phyloP scores from a whole-genome alignment of 768 basidiomycete species.

The Sarcodon sp. region DNA sequence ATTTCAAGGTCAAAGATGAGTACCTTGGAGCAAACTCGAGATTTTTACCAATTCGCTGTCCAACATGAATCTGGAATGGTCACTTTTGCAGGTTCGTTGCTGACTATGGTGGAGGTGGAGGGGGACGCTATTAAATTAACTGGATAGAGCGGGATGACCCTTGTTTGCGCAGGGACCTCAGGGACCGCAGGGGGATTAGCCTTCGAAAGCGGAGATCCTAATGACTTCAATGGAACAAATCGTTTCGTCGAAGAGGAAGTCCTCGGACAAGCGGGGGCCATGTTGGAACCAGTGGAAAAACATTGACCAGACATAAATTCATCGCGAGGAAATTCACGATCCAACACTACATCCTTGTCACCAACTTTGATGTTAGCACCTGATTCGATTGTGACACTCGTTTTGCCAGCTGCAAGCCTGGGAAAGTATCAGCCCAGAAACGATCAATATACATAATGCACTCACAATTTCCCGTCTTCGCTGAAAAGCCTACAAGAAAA shows the following conservation, averaged over 20 bases:
- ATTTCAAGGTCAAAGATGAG: conserved; percentile 1
- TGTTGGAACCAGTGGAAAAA: conserved; percentile 14
- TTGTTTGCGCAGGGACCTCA: not conserved
- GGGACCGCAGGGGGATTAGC: not conserved
- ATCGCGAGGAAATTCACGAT: conserved; percentile 35
- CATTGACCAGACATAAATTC: conserved; percentile 57
- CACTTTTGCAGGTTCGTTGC: conserved; percentile 4
- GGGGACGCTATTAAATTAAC: conserved; percentile 3
- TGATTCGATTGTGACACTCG: conserved; percentile 20
- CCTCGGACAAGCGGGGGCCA: conserved; percentile 1
- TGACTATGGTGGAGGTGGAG: conserved; percentile 2
- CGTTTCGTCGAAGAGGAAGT: conserved; percentile 5
- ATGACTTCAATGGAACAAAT: conserved; percentile 7
- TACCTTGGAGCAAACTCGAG: not conserved
- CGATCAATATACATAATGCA: not conserved
- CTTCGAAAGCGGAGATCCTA: not conserved
- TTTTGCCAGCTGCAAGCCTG: conserved; percentile 42
- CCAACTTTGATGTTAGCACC: conserved; percentile 23
- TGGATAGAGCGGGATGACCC: not conserved
- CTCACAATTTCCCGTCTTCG: conserved; percentile 49
- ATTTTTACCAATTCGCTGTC: conserved; percentile 55
- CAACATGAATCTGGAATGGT: conserved; percentile 29
- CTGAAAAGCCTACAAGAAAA: conserved; percentile 39
- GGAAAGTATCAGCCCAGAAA: not conserved
- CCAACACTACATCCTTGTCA: conserved; percentile 53